phyloP scores from a whole-genome alignment of 225 moss, liverwort and hornwort genomes.

The Antitrichia curtipendula region DNA sequence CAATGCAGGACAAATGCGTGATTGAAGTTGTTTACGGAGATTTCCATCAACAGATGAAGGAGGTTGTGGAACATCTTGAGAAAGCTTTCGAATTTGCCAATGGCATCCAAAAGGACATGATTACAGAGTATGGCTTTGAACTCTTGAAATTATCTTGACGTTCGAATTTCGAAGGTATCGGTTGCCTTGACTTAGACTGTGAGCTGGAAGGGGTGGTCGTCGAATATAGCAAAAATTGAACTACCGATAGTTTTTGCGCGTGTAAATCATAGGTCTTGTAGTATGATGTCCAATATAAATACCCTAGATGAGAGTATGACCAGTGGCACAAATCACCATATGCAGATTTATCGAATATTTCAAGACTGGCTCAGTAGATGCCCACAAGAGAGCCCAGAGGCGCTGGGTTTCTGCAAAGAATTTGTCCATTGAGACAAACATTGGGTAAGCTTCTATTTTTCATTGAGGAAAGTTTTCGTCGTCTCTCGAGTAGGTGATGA shows the following conservation, averaged over 20 bases:
- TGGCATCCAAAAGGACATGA: conserved; percentile 24
- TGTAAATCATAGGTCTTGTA: neutral
- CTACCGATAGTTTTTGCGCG: neutral
- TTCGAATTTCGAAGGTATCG: neutral
- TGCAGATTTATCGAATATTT: conserved; percentile 48
- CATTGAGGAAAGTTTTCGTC: neutral
- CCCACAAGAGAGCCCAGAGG: conserved; percentile 50
- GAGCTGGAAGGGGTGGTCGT: neutral
- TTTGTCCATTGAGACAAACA: conserved; percentile 30
- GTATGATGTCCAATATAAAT: neutral
- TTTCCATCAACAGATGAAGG: conserved; percentile 25
- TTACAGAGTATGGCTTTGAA: conserved; percentile 26
- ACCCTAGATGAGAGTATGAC: neutral
- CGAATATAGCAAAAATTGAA: neutral
- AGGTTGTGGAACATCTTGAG: conserved; percentile 39
- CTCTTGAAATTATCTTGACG: neutral
- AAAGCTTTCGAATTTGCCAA: conserved; percentile 29
- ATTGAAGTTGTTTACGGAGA: conserved; percentile 51
- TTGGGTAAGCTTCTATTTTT: conserved; percentile 38
- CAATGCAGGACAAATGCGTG: conserved; percentile 45
- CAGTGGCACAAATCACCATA: neutral
- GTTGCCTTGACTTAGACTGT: neutral
- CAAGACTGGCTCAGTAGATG: conserved; percentile 42
- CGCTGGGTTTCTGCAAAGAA: conserved; percentile 32
- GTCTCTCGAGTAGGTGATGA: neutral